phyloP scores from a whole-genome alignment of 371 early-diverging fungal species.

The Mucor mucedo region DNA sequence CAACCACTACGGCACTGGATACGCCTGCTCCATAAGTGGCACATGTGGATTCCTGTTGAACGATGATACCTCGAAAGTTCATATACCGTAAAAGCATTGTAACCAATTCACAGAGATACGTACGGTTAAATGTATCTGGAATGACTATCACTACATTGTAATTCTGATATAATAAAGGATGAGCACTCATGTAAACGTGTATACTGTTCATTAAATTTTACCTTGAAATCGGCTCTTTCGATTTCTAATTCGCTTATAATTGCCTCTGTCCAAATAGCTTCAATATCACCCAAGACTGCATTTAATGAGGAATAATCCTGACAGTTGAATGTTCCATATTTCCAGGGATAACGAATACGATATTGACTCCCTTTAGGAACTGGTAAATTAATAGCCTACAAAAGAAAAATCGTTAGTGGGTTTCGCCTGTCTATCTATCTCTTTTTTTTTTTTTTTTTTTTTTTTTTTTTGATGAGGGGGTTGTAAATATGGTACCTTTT shows the following conservation, averaged over 20 bases:
- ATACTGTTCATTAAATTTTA: constrained; percentile 7
- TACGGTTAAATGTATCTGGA: constrained; percentile 74
- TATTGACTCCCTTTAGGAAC: constrained; percentile 39
- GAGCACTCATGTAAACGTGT: constrained; percentile 3
- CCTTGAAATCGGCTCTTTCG: constrained; percentile 58
- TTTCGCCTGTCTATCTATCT: constrained; percentile 9
- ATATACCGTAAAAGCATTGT: constrained; percentile 75
- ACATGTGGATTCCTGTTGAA: constrained; percentile 83
- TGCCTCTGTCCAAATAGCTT: constrained; percentile 77
- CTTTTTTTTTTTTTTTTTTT: neutral
- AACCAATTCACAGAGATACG: constrained; percentile 67
- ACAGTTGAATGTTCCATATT: constrained; percentile 75
- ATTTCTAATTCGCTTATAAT: constrained; percentile 79
- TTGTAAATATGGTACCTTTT: constrained; percentile 47
- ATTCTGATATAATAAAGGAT: constrained; percentile 29
- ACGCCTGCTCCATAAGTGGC: constrained; percentile 91
- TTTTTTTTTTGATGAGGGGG: no score
- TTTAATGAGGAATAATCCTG: constrained; percentile 71
- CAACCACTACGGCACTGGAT: constrained; percentile 85
- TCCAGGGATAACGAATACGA: constrained; percentile 69
- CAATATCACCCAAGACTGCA: constrained; percentile 75
- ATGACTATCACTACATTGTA: constrained; percentile 79
- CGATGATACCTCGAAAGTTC: constrained; percentile 74
- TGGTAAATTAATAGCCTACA: constrained; percentile 48
- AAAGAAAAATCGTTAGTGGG: neutral